phyloP scores from a whole-genome alignment of 306 rosid genomes.

The Betula pendula region DNA sequence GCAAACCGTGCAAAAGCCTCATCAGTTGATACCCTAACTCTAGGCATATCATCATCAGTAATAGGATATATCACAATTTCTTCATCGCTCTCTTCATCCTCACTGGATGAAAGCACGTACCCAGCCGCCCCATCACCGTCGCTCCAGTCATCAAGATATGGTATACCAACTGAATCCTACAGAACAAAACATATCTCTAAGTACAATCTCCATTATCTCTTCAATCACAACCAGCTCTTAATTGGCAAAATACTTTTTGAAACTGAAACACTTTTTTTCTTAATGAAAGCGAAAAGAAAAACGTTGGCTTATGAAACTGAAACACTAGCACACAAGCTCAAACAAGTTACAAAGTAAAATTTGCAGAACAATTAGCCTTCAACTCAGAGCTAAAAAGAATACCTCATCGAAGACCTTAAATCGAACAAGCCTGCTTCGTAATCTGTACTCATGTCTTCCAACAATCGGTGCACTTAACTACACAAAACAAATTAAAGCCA shows the following conservation, averaged over 20 bases:
- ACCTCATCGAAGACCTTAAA: constrained; percentile 63
- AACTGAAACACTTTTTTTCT: background rate
- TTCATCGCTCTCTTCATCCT: constrained; percentile 69
- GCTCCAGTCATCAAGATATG: constrained; percentile 59
- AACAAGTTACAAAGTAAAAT: background rate
- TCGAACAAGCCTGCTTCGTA: constrained; percentile 26
- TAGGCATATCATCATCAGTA: constrained; percentile 74
- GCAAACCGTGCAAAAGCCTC: constrained; percentile 70
- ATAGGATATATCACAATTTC: constrained; percentile 56
- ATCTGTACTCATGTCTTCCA: constrained; percentile 23
- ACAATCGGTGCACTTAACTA: constrained; percentile 41
- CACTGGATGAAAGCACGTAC: constrained; percentile 58
- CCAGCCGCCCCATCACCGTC: constrained; percentile 41
- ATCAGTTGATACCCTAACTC: constrained; percentile 45
- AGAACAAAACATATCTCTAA: constrained; percentile 6
- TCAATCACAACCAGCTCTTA: background rate
- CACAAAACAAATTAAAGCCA: constrained; percentile 5
- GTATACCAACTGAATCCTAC: constrained; percentile 64
- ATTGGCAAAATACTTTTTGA: background rate
- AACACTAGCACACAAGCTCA: background rate
- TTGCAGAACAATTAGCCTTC: background rate
- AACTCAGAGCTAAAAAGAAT: constrained; percentile 5
- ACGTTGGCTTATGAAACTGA: background rate
- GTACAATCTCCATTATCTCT: constrained; percentile 8
- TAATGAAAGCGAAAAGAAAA: too few relatives aligned